phyloP scores from a whole-genome alignment of 768 basidiomycete species.

The Chiua virens region DNA sequence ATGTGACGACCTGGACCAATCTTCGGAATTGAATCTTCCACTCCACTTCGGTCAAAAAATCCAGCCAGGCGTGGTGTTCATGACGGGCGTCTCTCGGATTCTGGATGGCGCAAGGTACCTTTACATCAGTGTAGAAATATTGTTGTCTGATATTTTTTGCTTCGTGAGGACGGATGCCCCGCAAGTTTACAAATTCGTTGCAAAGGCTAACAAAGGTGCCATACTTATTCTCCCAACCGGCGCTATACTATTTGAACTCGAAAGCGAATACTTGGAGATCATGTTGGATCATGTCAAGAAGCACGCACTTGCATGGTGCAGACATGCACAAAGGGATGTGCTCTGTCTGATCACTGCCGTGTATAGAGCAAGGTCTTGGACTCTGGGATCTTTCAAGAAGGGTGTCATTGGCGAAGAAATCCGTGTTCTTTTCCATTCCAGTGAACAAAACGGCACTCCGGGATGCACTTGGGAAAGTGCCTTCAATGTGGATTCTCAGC shows the following conservation, averaged over 20 bases:
- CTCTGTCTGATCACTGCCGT: constrained; percentile 30
- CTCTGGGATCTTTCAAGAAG: constrained; percentile 16
- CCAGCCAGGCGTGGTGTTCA: too few relatives aligned
- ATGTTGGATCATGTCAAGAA: constrained; percentile 8
- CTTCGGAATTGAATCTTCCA: too few relatives aligned
- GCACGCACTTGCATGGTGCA: constrained; percentile 25
- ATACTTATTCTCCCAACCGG: constrained; percentile 31
- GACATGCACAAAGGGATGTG: constrained; percentile 11
- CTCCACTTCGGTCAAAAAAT: too few relatives aligned
- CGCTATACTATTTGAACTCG: constrained; percentile 14
- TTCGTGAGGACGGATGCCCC: not conserved
- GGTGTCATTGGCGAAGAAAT: too few relatives aligned
- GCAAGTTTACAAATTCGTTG: not conserved
- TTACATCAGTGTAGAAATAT: too few relatives aligned
- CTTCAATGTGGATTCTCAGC: not conserved
- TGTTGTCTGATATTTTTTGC: too few relatives aligned
- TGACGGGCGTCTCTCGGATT: too few relatives aligned
- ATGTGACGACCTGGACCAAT: too few relatives aligned
- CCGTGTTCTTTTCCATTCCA: too few relatives aligned
- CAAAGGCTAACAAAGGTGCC: constrained; percentile 15
- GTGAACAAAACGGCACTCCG: too few relatives aligned
- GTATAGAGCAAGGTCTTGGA: constrained; percentile 26
- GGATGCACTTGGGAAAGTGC: not conserved
- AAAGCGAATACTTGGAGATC: constrained; percentile 1
- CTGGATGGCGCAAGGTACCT: too few relatives aligned